phyloP scores from a whole-genome alignment of 2,329 filamentous ascomycete species.

The Cercospora janseana region DNA sequence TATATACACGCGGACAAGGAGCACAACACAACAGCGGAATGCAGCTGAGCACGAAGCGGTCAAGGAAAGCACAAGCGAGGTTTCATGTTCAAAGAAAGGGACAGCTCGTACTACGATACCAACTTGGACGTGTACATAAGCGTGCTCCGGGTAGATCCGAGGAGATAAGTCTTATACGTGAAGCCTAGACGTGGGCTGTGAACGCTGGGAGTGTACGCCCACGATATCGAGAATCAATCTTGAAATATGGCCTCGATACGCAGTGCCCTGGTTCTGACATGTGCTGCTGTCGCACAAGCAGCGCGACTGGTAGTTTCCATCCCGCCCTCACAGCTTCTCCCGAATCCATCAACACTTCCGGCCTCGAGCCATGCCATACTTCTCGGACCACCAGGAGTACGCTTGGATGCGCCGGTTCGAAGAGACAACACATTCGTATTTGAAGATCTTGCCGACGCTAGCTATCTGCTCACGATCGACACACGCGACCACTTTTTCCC shows the following conservation, averaged over 20 bases:
- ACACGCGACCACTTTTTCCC: conserved; percentile 72
- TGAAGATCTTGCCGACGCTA: conserved; percentile 65
- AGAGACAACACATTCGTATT: conserved; percentile 72
- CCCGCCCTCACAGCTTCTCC: conserved; percentile 44
- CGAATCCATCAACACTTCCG: conserved; percentile 50
- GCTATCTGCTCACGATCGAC: conserved; percentile 80
- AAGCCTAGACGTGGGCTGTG: not conserved
- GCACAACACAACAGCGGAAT: conserved; percentile 1
- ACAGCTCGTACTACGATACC: conserved; percentile 5
- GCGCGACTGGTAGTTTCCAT: conserved; percentile 54
- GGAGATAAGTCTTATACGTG: conserved; percentile 8
- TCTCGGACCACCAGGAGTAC: conserved; percentile 42
- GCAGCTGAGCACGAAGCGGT: conserved; percentile 8
- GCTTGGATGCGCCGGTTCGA: conserved; percentile 62
- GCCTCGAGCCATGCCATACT: conserved; percentile 65
- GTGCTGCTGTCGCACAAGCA: conserved; percentile 37
- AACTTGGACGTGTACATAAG: not conserved
- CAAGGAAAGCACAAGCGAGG: conserved; percentile 3
- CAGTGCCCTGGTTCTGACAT: conserved; percentile 18
- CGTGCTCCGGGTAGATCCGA: not conserved
- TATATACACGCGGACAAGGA: conserved; percentile 1
- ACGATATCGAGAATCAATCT: not conserved
- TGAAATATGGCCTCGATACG: conserved; percentile 11
- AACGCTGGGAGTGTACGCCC: not conserved
- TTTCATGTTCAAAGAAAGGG: conserved; percentile 12